These are phyloP conservation scores for Boletus vinaceobasis DNA, from an alignment of 768 basidiomycete genomes.

Conservation along the genomic window DNA sequence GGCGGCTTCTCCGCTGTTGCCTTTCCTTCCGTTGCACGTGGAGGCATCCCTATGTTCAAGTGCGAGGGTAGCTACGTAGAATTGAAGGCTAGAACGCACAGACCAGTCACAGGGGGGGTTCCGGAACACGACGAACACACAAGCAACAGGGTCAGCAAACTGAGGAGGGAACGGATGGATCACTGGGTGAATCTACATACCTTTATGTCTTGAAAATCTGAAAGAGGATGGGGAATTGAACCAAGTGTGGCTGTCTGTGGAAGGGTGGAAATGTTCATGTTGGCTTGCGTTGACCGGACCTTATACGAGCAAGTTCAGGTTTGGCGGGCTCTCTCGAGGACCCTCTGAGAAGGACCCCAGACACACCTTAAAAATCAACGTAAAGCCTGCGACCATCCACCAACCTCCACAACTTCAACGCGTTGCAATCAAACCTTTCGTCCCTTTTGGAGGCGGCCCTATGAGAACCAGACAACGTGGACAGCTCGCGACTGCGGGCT, in stretches of 20 bases:
- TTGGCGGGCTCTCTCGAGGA: conserved; percentile 22
- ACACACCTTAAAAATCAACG: conserved; percentile 21
- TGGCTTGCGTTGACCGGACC: conserved; percentile 52
- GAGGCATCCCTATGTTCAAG: conserved; percentile 37
- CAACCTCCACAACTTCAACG: not conserved
- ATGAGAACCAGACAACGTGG: conserved; percentile 6
- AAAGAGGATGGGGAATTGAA: conserved; percentile 10
- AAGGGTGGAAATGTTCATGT: conserved; percentile 48
- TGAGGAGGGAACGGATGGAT: conserved; percentile 6
- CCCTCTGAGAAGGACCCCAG: conserved; percentile 27
- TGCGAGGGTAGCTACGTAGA: conserved; percentile 8
- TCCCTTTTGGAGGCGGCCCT: not conserved
- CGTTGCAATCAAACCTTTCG: conserved; percentile 3
- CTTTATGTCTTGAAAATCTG: conserved; percentile 8
- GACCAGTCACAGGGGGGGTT: conserved; percentile 32
- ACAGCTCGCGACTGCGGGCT: not conserved
- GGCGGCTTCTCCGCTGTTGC: conserved; percentile 43
- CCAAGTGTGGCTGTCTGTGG: conserved; percentile 35
- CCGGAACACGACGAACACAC: conserved; percentile 1
- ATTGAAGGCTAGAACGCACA: conserved; percentile 22
- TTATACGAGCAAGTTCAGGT: conserved; percentile 45
- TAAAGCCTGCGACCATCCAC: conserved; percentile 6
- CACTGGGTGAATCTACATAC: conserved; percentile 2
- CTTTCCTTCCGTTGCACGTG: conserved; percentile 39
- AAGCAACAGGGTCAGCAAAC: not conserved